Percentiles rank a stretch among this genome's conserved stretches.
Conservation (phyloP, 768 basidiomycete genomes). For the Gyrodon lividus region DNA sequence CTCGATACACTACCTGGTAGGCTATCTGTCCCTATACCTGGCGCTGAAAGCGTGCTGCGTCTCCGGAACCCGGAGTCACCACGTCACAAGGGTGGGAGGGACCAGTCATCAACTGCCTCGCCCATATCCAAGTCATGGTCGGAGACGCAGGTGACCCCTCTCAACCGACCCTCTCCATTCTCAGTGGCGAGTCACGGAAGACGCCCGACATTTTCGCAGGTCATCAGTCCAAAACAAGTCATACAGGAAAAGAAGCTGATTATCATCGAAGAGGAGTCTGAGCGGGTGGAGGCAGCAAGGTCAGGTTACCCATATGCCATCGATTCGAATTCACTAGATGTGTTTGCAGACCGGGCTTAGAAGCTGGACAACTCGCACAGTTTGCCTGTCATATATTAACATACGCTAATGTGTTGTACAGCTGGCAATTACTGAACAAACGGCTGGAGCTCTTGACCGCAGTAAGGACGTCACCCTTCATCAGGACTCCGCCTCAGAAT, state of each 20-base stretch:
- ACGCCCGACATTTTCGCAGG: conserved; percentile 43
- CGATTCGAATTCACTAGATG: background rate
- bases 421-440: conserved; percentile 72
- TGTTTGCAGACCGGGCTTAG: conserved; percentile 9
- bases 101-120: conserved; percentile 26
- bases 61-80: conserved; percentile 29
- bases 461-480: conserved; percentile 38
- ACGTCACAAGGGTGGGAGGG: conserved; percentile 27
- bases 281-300: conserved; percentile 12
- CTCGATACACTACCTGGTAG: conserved; percentile 25
- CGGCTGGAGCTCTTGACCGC: conserved; percentile 72
- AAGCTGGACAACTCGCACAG: conserved; percentile 38
- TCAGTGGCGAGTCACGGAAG: conserved; percentile 42
- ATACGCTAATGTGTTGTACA: conserved; percentile 73
- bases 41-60: conserved; percentile 18
- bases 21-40: conserved; percentile 26
- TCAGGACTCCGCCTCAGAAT: conserved; percentile 22
- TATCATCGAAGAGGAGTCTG: conserved; percentile 28
- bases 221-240: conserved; percentile 30
- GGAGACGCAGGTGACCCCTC: conserved; percentile 40
- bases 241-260: conserved; percentile 40
- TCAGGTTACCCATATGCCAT: conserved; percentile 1
- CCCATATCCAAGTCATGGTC: conserved; percentile 56
- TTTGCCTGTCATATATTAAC: conserved; percentile 55
- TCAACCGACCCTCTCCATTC: conserved; percentile 36